A percentile compares a stretch with the other conserved stretches of the same genome.
phyloP scores from a whole-genome alignment of 2,329 filamentous ascomycete species.

The Talaromyces funiculosus region DNA sequence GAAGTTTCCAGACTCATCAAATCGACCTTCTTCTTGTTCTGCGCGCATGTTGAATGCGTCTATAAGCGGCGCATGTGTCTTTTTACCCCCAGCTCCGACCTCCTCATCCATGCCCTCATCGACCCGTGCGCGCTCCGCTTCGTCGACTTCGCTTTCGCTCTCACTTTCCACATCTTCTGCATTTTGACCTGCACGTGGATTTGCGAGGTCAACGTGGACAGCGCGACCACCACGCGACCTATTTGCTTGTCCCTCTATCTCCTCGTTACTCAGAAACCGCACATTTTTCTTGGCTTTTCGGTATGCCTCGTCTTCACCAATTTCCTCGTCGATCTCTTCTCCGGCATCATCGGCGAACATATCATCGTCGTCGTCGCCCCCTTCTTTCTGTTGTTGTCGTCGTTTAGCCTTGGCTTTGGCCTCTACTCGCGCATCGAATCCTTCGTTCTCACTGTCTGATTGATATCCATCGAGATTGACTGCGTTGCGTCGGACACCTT shows the following conservation, averaged over 20 bases:
- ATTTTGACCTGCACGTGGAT: slow-evolving; percentile 27
- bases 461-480: slow-evolving; percentile 97
- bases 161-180: slow-evolving; percentile 52
- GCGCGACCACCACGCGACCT: slow-evolving; percentile 68
- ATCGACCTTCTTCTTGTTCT: slow-evolving; percentile 87
- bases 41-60: slow-evolving; percentile 92
- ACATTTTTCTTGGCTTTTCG: slow-evolving; percentile 60
- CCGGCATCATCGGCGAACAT: slow-evolving; percentile 76
- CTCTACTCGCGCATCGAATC: slow-evolving; percentile 70
- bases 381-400: slow-evolving; percentile 20
- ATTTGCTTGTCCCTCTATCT: slow-evolving; percentile 75
- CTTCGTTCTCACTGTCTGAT: slow-evolving; percentile 85
- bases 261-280: slow-evolving; percentile 53
- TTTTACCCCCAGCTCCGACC: slow-evolving; percentile 81
- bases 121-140: slow-evolving; percentile 62
- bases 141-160: slow-evolving; percentile 56
- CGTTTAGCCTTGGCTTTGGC: slow-evolving; percentile 44
- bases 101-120: slow-evolving; percentile 81
- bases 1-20: slow-evolving; percentile 87
- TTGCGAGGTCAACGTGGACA: slow-evolving; percentile 52
- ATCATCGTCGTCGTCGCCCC: slow-evolving; percentile 49
- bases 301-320: slow-evolving; percentile 45
- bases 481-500: slow-evolving; percentile 79
- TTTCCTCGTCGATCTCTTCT: slow-evolving; percentile 53
- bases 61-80: slow-evolving; percentile 86